Base-by-base conservation (phyloP, 2,329 filamentous ascomycete genomes). In the Laburnicola sp. region DNA sequence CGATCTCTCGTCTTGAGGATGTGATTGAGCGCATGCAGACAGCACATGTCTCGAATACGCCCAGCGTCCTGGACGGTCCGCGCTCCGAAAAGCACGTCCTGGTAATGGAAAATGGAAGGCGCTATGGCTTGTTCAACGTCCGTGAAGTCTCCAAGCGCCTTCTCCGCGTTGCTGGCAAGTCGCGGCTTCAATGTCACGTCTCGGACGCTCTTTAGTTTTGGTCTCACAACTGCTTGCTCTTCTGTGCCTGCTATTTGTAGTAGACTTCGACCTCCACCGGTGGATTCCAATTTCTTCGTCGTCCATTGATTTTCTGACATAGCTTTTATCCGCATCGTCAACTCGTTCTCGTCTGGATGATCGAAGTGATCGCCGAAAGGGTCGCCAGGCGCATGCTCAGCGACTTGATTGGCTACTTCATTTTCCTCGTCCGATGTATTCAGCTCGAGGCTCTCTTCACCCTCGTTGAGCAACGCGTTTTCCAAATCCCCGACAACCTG, bases 1-100 rank as follows among this genome's bases (percentile, higher is more conserved):
- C 86, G 84, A 66, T 97, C 93, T 58, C 94, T 86, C 1, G 93
- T 97, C 72, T 96, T 97, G 73, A 96, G 86, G 35, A 97, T 80
- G 68, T 97, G 94, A 70, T 97, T 97, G 9, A 97, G 78, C 2
- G 87, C 86, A 72, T 99, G 94, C 1, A 97, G 78, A 61, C 88
- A 91, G 11, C 85, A 80, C 45, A 96, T 76, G 35, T 86, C 84
- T 44, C 91, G 85, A 42, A 97, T 70, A 3, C 79, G 81, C 22
- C 82, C 77, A 0, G 89, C 83, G 66, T 93, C 94, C 11, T 80
- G 76, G 1, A 86, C 74, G 0, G 82, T 89, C 37, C 93, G 82
- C 45, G 85, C 84, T 49, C 87, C 89, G 64, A 88, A 89, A 1
- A 97, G 74, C 1, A 96, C 62, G 66, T 97, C 93, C 48, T 84